These are phyloP conservation scores for Platanthera zijinensis DNA, from an alignment of 106 monocot species.

Conservation along the genomic window DNA sequence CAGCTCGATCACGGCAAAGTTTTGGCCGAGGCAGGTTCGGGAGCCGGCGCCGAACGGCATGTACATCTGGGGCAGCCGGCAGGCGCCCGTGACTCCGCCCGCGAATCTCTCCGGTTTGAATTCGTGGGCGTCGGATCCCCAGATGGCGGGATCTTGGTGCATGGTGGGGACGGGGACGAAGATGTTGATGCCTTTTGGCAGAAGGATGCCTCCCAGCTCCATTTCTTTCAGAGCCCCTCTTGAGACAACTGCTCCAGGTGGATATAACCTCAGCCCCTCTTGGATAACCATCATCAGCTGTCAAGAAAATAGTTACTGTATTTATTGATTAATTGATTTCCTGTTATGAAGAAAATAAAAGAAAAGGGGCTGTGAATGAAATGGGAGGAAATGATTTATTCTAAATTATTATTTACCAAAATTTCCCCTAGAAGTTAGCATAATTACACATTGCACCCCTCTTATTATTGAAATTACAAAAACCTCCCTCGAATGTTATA, in stretches of 20 bases:
- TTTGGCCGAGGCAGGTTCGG: slow-evolving; percentile 57
- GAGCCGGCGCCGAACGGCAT: slow-evolving; percentile 58
- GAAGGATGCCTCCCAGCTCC: slow-evolving; percentile 32
- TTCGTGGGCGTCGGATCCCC: slow-evolving; percentile 58
- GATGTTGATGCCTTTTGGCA: slow-evolving; percentile 56
- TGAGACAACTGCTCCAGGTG: slow-evolving; percentile 34
- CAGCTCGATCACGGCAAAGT: slow-evolving; percentile 59
- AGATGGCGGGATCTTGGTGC: slow-evolving; percentile 40
- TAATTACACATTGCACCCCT: no score
- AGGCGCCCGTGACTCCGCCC: slow-evolving; percentile 38
- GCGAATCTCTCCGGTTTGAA: slow-evolving; percentile 67
- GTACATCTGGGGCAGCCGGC: slow-evolving; percentile 44
- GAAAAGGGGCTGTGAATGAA: no score
- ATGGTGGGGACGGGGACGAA: slow-evolving; percentile 28
- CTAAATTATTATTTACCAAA: no score
- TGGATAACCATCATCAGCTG: slow-evolving; percentile 81
- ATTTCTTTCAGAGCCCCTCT: slow-evolving; percentile 60
- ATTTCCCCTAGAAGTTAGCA: no score
- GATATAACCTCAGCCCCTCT: slow-evolving; percentile 67
- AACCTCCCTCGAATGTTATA: no score
- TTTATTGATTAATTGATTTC: no score
- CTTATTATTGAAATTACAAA: no score
- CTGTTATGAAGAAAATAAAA: no score
- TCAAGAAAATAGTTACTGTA: neutral
- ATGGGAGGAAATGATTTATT: no score